Base-by-base conservation (phyloP, 2,329 filamentous ascomycete genomes). In the Aspergillus fijiensis region DNA sequence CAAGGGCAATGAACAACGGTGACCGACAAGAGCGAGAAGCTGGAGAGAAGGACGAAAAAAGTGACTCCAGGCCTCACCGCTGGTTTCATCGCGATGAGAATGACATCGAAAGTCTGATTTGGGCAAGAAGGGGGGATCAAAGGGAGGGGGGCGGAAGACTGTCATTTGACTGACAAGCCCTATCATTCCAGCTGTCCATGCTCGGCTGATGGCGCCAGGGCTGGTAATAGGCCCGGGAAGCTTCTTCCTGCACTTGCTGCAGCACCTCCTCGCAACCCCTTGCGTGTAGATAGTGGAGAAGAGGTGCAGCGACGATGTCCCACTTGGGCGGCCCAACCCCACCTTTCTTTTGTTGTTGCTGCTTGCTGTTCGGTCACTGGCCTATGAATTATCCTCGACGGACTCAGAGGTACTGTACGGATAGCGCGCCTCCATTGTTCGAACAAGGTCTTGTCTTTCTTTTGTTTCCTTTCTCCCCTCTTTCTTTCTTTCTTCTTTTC, bases 151-250 rank as follows among this genome's bases (percentile, higher is more conserved):
- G 45, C 29, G 45, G 50, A 47, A 33, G 27, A 60, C 42, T 54
- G 57, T 60, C 62, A 60, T 58, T 59, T 63, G 57, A 60, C 60
- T 58, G 50, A 57, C 60, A 60, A 58, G 60, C 60, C 58, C 62
- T 60, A 62, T 60, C 57, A 55, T 60, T 59, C 55, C 61, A 64
- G 58, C 53, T 64, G 60, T 64, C 49, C 56, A 59, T 63, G 61
- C 57, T 63, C 61, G 59, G 59, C 62, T 65, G 63, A 63, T 54
- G 57, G 59, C 58, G 61, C 49, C 53, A 45, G 49, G 21, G 52
- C 55, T 58, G 51, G 49, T 57, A 59, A 67, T 67, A 67, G 64
- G 64, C 61, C 63, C 61, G 64, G 64, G 59, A 66, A 50, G 54
- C 62, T 64, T 65, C 63, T 66, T 66, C 60, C 59, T 58, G 57